A percentile compares a stretch with the other conserved stretches of the same genome.
Conservation (phyloP, 441 rosid genomes). For the Macaranga tanarius region DNA sequence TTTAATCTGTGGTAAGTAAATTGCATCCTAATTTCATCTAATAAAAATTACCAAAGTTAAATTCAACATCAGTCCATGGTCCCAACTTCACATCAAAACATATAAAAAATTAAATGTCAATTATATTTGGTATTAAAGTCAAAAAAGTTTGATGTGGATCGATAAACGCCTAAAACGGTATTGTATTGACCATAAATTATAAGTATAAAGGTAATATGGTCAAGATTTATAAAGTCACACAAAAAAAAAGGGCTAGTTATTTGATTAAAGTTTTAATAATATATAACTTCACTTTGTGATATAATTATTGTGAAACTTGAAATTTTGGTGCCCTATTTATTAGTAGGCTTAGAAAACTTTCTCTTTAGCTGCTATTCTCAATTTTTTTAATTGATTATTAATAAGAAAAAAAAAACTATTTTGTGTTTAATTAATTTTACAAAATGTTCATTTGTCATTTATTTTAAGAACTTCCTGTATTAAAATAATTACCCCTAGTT, state of each 20-base stretch:
- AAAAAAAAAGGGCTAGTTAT: neutral
- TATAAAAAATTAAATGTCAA: neutral
- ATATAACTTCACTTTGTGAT: neutral
- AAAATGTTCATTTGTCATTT: too few species aligned
- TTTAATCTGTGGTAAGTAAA: too few species aligned
- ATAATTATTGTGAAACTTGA: slow-evolving; percentile 7
- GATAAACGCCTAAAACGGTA: slow-evolving; percentile 6
- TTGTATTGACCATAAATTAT: neutral
- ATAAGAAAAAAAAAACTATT: too few species aligned
- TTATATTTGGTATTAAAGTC: slow-evolving; percentile 8
- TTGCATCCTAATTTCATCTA: too few species aligned
- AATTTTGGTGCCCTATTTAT: neutral
- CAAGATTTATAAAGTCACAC: neutral
- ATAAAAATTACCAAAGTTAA: too few species aligned
- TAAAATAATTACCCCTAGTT: too few species aligned
- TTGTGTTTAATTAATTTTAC: too few species aligned
- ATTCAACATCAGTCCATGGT: too few species aligned
- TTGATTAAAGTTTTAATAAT: neutral
- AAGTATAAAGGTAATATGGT: neutral
- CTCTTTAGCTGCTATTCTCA: neutral
- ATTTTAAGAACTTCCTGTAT: too few species aligned
- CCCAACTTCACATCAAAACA: neutral
- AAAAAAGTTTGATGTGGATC: neutral
- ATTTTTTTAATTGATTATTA: neutral
- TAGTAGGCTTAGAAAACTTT: neutral